A percentile compares a stretch with the other conserved stretches of the same genome.
Evolutionary conservation across 2,329 filamentous ascomycete genomes (phyloP).

Genomic region (Botryotinia convoluta): DNA sequence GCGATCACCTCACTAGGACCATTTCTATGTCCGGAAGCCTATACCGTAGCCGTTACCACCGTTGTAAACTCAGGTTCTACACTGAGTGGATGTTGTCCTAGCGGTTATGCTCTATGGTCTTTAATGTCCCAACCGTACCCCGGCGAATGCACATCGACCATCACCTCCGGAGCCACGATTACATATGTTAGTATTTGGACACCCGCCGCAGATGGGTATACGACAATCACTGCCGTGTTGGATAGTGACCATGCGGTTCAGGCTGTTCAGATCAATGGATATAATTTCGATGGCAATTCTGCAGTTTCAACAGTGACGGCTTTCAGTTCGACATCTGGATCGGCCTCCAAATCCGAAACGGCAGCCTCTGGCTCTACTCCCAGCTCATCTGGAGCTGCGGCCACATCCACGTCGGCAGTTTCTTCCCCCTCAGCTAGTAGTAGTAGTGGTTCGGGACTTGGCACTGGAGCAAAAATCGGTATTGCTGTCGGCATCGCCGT

Average conservation of each 20-base stretch:
- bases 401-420: not conserved
- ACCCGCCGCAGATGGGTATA: not conserved
- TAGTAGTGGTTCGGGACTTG: not conserved
- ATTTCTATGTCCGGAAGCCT: slow-evolving; percentile 13
- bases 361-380: not conserved
- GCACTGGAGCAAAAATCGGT: not conserved
- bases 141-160: slow-evolving; percentile 5
- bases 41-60: not conserved
- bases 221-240: not conserved
- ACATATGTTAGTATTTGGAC: slow-evolving; percentile 1
- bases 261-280: slow-evolving; percentile 16
- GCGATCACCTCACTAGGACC: slow-evolving; percentile 9
- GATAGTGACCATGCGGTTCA: not conserved
- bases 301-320: not conserved
- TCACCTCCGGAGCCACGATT: not conserved
- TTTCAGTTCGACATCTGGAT: not conserved
- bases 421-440: not conserved
- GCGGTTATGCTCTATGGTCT: not conserved
- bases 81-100: slow-evolving; percentile 14
- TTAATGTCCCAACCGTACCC: not conserved
- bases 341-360: not conserved
- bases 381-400: not conserved
- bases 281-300: slow-evolving; percentile 15
- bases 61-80: not conserved
- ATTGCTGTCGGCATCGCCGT: not conserved